These are phyloP conservation scores for Sclerotinia sclerotiorum DNA, from an alignment of 2,329 filamentous ascomycete species.

Conservation along the genomic window DNA sequence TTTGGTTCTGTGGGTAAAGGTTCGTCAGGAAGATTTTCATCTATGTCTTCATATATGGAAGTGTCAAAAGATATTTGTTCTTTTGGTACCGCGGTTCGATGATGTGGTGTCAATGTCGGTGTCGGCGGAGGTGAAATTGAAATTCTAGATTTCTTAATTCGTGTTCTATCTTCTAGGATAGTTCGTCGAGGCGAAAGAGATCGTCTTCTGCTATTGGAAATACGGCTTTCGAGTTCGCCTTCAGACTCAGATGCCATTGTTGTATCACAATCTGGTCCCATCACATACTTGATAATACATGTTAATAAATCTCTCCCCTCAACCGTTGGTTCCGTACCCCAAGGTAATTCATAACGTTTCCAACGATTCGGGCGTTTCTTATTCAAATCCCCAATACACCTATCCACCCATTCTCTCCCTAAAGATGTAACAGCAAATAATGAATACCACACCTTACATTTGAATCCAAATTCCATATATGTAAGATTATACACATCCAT, in stretches of 20 bases:
- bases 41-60: background rate
- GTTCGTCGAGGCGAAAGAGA: background rate
- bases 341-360: slow-evolving; percentile 8
- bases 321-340: background rate
- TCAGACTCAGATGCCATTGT: background rate
- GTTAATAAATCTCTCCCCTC: slow-evolving; percentile 7
- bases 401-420: background rate
- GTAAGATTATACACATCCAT: slow-evolving; percentile 4
- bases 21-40: background rate
- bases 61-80: background rate
- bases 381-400: background rate
- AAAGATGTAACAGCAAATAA: slow-evolving; percentile 1
- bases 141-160: background rate
- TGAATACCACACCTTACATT: background rate
- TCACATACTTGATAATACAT: slow-evolving; percentile 11
- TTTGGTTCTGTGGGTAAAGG: background rate
- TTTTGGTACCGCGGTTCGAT: background rate
- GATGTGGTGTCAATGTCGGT: background rate
- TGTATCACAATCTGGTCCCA: background rate
- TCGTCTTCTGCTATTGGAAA: background rate
- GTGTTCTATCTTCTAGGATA: background rate
- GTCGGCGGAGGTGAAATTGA: background rate
- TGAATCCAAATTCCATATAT: background rate
- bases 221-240: background rate
- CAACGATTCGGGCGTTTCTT: background rate